Conservation (phyloP, 371 early-diverging fungal genomes). For the Syncephalastrum monosporum region DNA sequence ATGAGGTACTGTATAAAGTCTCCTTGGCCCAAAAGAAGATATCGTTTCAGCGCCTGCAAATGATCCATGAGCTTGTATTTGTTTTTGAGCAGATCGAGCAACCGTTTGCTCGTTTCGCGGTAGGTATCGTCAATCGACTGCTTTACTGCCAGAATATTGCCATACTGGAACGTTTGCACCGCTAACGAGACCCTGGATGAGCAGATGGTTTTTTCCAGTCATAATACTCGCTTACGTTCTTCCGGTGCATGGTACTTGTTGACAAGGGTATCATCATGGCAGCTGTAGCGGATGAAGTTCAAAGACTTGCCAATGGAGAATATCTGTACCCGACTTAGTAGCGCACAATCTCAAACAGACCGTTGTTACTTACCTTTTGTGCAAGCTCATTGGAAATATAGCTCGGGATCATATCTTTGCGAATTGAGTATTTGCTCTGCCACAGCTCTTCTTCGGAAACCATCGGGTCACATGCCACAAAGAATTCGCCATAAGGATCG, state of each 20-base stretch:
- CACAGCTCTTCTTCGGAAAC: conserved; percentile 75
- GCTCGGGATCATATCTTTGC: conserved; percentile 79
- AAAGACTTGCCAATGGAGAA: conserved; percentile 92
- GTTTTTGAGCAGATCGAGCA: conserved; percentile 70
- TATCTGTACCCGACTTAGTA: conserved; percentile 50
- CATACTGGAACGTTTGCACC: conserved; percentile 60
- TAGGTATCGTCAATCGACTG: conserved; percentile 76
- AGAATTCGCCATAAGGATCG: conserved; percentile 94
- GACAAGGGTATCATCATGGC: conserved; percentile 61
- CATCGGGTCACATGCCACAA: conserved; percentile 62
- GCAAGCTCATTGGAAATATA: conserved; percentile 78
- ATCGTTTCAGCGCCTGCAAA: conserved; percentile 82
- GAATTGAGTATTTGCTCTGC: conserved; percentile 75
- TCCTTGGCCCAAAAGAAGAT: conserved; percentile 93
- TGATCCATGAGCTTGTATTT: conserved; percentile 86
- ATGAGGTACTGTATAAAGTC: conserved; percentile 91
- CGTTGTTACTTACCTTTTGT: conserved; percentile 59
- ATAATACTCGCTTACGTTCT: background rate
- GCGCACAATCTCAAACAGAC: conserved; percentile 4
- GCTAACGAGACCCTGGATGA: conserved; percentile 11
- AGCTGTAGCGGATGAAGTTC: conserved; percentile 88
- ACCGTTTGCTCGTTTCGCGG: conserved; percentile 62
- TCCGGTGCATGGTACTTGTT: conserved; percentile 19
- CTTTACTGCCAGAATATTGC: conserved; percentile 70
- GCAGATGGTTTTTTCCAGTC: background rate